Base-by-base conservation (phyloP, 768 basidiomycete genomes). In the Leccinum disarticulatum region DNA sequence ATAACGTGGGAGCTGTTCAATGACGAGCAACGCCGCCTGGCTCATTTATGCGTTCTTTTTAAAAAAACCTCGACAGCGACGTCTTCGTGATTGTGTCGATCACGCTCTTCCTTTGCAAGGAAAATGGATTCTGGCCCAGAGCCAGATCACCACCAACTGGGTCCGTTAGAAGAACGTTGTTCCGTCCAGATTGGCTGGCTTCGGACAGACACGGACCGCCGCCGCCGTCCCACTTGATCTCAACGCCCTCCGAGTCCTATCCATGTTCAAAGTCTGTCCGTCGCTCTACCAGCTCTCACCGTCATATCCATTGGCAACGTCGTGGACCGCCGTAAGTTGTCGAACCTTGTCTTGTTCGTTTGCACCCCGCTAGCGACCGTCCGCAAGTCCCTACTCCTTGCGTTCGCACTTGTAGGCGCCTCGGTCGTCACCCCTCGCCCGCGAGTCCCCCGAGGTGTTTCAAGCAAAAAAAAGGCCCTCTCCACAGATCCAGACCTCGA, bases 221-320 rank as follows among this genome's bases (percentile, higher is more conserved):
- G 65, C 55, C 59, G 0, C 17, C 19, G 43, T 17, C 43, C 43
- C 17, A 1, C 6, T 14, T 27, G 1, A 1, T 11, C 6, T 35
- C 33, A 6, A 4, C 13, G 3, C 17, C 15, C 10, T 31, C 30
- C 30, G 10, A 31, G 30, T 31, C 41, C 52, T 60, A 6, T 62
- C 49, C 38, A 14, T 19, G 4, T 30, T 0, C 8, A 3, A 28
- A 31, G 94, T 66, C 78, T 98, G 33, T 95, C 91, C 1, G 95
- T 98, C 1, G 88, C 89, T 0, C 73, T 95, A 0, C 95, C 98
- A 70, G 95, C 95, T 0, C 67, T 98, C n/a, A 91, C 89, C 0
- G 94, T 98, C 38, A 93, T 98, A 57, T 95, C 95, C 6, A 91
- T 97, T 81, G 93, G 93, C 7, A 86, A 86, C 14, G 87, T 96